Conservation (phyloP, 1,284 basidiomycete genomes). For the Termitomyces sp. region DNA sequence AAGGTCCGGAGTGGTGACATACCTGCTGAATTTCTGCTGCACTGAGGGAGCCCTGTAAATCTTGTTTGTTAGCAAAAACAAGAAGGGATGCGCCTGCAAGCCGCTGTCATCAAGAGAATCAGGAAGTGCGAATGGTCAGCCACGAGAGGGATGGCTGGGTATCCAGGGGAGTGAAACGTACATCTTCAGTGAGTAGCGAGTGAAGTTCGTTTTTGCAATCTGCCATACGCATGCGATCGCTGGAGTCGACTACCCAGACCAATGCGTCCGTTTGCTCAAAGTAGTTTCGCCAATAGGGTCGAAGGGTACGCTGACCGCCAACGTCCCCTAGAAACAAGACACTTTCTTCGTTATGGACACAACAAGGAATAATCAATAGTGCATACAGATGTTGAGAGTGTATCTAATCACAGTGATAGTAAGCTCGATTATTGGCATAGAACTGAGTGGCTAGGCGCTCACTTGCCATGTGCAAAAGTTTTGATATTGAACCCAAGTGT, state of each 20-base stretch:
- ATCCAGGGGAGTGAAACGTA: slow-evolving; percentile 34
- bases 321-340: slow-evolving; percentile 79
- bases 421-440: neutral
- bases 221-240: slow-evolving; percentile 82
- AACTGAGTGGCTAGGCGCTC: slow-evolving; percentile 28
- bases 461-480: slow-evolving; percentile 88
- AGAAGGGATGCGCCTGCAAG: slow-evolving; percentile 92
- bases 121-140: neutral
- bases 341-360: slow-evolving; percentile 9
- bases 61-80: slow-evolving; percentile 99
- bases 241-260: slow-evolving; percentile 98
- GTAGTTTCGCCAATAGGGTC: slow-evolving; percentile 99
- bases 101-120: slow-evolving; percentile 46
- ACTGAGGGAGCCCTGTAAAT: slow-evolving; percentile 84
- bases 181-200: slow-evolving; percentile 86
- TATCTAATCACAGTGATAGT: slow-evolving; percentile 47
- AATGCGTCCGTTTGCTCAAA: slow-evolving; percentile 98
- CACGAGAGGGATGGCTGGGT: neutral
- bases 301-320: slow-evolving; percentile 90
- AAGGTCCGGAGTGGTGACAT: slow-evolving; percentile 25
- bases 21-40: slow-evolving; percentile 81
- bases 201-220: slow-evolving; percentile 90
- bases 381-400: slow-evolving; percentile 89
- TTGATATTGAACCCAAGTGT: slow-evolving; percentile 99
- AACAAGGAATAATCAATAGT: slow-evolving; percentile 5